Base-by-base conservation (phyloP, 108 stramenopile species). In the Nitzschia inconspicua region DNA sequence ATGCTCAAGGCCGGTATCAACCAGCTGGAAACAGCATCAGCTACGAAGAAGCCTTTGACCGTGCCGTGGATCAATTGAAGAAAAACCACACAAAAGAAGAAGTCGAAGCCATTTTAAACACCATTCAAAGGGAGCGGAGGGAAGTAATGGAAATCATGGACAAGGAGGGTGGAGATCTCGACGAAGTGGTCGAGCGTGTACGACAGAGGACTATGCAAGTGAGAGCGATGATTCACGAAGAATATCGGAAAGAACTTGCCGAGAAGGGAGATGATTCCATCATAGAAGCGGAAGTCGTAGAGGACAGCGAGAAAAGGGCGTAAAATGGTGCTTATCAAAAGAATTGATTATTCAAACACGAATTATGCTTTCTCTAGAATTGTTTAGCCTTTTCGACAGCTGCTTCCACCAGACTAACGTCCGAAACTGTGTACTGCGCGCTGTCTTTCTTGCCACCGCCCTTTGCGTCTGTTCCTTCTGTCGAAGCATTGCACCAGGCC, bases 391-490 rank as follows among this genome's bases (percentile, higher is more conserved):
- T 82, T 42, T 75, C 79, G 35, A 90, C 69, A 40, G 85, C 83
- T 14, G 53, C 59, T 20, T 82, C 85, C 42, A 86, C 68, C 16
- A 57, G 56, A 40, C 56, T 62, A 11, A 87, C 37, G 36, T 85
- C 87, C 20, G 83, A 57, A 36, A 88, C 74, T 8, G 73, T 86
- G 51, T 49, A 83, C 52, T 90, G 86, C 28, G 89, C 89, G 67
- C 68, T 76, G 39, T 87, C 85, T 63, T 84, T 85, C 77, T 95
- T 95, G 44, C 96, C 93, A 20, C 93, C 91, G 46, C 89, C 89
- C 51, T 93, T 91, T 25, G 79, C 94, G 24, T 70, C 87, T 5
- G 84, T 80, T 39, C 85, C 94, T 56, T 88, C 88, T 3, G 79
- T 78, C 7, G 83, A 80, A 36, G 82, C 88, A 43, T 44, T 57